Percentiles rank a stretch among this genome's conserved stretches.
phyloP scores from a whole-genome alignment of 2,329 filamentous ascomycete species.

The Herpotrichia juniperi region DNA sequence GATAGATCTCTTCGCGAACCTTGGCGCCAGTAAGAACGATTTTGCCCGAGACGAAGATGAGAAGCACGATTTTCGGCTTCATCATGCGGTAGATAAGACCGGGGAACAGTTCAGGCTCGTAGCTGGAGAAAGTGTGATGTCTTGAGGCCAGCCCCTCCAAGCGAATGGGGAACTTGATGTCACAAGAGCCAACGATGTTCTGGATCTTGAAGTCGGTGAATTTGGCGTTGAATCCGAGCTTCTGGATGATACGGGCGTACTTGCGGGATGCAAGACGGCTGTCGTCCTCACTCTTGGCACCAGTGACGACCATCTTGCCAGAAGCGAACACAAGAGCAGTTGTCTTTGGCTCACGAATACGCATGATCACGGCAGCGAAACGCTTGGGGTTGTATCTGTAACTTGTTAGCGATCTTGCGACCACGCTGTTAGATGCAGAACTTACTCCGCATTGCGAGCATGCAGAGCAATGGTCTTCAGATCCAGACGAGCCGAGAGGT shows the following conservation, averaged over 20 bases:
- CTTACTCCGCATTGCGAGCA: conserved; percentile 90
- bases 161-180: conserved; percentile 99
- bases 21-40: conserved; percentile 98
- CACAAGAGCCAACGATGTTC: conserved; percentile 97
- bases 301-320: conserved; percentile 99
- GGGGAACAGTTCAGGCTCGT: conserved; percentile 97
- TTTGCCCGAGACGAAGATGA: conserved; percentile 98
- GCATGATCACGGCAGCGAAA: conserved; percentile 99
- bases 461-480: conserved; percentile 99
- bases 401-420: neutral
- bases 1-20: conserved; percentile 88
- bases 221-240: conserved; percentile 98
- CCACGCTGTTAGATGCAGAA: neutral
- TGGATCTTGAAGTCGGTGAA: conserved; percentile 99
- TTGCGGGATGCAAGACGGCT: conserved; percentile 96
- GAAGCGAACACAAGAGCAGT: conserved; percentile 97
- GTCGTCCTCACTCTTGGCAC: conserved; percentile 97
- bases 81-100: conserved; percentile 99
- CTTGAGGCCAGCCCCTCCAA: conserved; percentile 93
- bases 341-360: conserved; percentile 98
- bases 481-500: conserved; percentile 97
- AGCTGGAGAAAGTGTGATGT: conserved; percentile 95
- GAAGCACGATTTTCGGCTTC: conserved; percentile 97
- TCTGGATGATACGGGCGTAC: conserved; percentile 99
- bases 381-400: conserved; percentile 79